These are phyloP conservation scores for Thuidium tamariscinum DNA, from an alignment of 225 moss, liverwort and hornwort genomes.

Conservation along the genomic window DNA sequence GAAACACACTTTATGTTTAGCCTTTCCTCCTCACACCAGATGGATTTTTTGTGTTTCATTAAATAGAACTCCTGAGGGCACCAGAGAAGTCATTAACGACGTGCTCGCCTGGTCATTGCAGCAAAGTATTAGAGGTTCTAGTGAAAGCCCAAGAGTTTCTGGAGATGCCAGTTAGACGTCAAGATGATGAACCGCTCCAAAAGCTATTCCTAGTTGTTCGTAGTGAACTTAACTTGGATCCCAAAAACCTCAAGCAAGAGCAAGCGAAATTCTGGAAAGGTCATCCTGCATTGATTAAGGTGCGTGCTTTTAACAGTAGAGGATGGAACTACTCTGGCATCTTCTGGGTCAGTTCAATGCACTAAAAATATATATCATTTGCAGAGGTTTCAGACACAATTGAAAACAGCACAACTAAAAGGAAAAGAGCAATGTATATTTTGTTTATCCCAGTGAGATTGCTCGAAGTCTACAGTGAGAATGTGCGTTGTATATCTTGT, in stretches of 20 bases:
- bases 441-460: neutral
- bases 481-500: neutral
- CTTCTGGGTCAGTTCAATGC: neutral
- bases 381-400: neutral
- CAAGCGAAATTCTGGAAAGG: conserved; percentile 96
- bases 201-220: conserved; percentile 70
- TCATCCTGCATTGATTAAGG: conserved; percentile 85
- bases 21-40: neutral
- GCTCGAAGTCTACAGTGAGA: neutral
- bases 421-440: neutral
- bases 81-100: neutral
- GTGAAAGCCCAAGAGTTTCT: conserved; percentile 82
- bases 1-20: neutral
- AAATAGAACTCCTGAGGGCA: neutral
- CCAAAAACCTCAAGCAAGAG: conserved; percentile 93
- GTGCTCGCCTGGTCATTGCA: conserved; percentile 12
- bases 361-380: neutral
- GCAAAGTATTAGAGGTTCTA: conserved; percentile 90
- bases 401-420: neutral
- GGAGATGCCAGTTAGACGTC: conserved; percentile 91
- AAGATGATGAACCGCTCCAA: conserved; percentile 82
- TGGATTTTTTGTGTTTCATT: neutral
- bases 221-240: conserved; percentile 88
- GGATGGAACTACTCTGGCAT: neutral
- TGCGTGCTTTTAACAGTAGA: neutral